Evolutionary conservation across 2,329 filamentous ascomycete species (phyloP), one percentile per base, ranked within the genome.

Genomic region (Talaromyces verruculosus): DNA sequence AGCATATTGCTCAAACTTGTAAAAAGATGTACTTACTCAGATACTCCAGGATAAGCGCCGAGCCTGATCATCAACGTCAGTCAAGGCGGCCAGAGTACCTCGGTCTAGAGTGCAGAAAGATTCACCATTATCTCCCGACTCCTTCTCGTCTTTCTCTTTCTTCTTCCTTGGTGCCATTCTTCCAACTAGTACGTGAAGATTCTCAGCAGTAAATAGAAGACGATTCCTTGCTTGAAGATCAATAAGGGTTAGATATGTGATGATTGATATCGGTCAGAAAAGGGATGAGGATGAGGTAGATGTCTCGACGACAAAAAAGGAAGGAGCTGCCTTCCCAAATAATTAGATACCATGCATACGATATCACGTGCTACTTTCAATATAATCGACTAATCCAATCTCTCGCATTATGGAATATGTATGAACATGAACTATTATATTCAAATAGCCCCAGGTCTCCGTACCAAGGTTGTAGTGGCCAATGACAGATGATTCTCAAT

Each of bases 41-140:
- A 70, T 86, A 86, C 28, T 80, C 76, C 39, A 84, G 75, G 25
- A 86, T 80, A 72, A 83, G 76, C 25, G 79, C 74, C 30, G 76
- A 71, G 15, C 81, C 79, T 75, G 71, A 68, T 28, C 3, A 45
- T 30, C 35, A n/a, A 33, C 17, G 22, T 58, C 19, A 64, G 28
- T 43, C 19, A 41, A 35, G 15, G 25, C 25, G 30, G 37, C 7
- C 41, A 57, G 15, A 37, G 41, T 15, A 10, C 19, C 25, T 22
- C 28, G 8, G 15, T n/a, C 17, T 7, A 30, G 19, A 10, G 19
- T 15, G 19, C 17, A 53, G 10, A 19, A 43, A 25, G 11, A 51
- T 71, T 68, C 62, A 79, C 78, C 76, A 70, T 77, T 72, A 30
- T 73, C 71, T 15, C 66, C 66, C 4, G 71, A 65, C 17, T 68